Evolutionary conservation across 2,329 filamentous ascomycete genomes (phyloP), one percentile per base, ranked within the genome.

Genomic region (Balansia obtecta): DNA sequence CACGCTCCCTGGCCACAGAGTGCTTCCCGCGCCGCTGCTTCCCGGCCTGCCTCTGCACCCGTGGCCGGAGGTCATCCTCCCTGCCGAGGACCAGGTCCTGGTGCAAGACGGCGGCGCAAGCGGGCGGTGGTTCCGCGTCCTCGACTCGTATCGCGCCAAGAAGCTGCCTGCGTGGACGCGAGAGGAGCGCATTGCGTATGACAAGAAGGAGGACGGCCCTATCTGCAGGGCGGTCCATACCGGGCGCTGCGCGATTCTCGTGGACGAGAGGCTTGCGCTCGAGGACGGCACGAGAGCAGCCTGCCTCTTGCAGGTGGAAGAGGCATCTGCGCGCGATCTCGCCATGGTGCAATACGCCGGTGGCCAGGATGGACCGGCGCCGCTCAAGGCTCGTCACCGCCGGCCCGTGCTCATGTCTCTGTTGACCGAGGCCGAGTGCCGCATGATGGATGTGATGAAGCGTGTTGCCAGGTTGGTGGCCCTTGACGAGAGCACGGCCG

Each of bases 141-240:
- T 55, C 1, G 57, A 60, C 45, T 55, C 53, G 55, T 57, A 59
- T 33, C 55, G 55, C 22, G 52, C 41, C 38, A 51, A 42, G 39
- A 59, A 59, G n/a, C 15, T 57, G 2, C 22, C 44, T 0, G 22
- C 30, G 13, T 60, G 57, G 57, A 57, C 56, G 7, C 30, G 40
- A 1, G 50, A 56, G 12, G 50, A 60, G 38, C 43, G 33, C 3
- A 12, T 41, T 3, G 55, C 51, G 11, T 54, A 54, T 48, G 53
- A 57, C 18, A 46, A 34, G 13, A 27, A 47, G 38, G 27, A 50
- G 16, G 47, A 54, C 2, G 13, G 33, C 4, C 57, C 57, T 1
- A 46, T 60, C 7, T 56, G 55, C 42, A 53, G 53, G 18, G 52
- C 51, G 2, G 49, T 59, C 15, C 48, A 53, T n/a, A 52, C 51